A percentile compares a stretch with the other conserved stretches of the same genome.
Conservation (phyloP, 2,329 filamentous ascomycete genomes). For the Amauroascus verrucosus region DNA sequence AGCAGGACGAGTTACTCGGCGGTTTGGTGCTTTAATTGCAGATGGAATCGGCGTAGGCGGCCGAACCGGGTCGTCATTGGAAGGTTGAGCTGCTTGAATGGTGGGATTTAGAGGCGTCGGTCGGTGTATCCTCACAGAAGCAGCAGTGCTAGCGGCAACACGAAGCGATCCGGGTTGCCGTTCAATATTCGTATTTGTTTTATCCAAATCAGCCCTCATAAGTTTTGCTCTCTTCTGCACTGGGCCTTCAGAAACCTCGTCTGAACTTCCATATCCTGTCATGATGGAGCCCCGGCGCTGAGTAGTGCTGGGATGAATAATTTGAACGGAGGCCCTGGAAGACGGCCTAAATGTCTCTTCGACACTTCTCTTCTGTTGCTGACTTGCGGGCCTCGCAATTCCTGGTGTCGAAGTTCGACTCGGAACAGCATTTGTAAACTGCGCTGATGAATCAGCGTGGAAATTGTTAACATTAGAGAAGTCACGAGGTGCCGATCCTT, state of each 20-base stretch:
- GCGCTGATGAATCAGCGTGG: slow-evolving; percentile 31
- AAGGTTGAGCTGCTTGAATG: slow-evolving; percentile 21
- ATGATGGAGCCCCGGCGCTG: slow-evolving; percentile 31
- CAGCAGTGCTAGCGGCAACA: slow-evolving; percentile 82
- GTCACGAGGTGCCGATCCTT: slow-evolving; percentile 36
- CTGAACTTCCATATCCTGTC: slow-evolving; percentile 60
- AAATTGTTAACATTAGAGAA: slow-evolving; percentile 25
- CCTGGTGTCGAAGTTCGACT: slow-evolving; percentile 33
- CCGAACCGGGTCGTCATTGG: slow-evolving; percentile 36
- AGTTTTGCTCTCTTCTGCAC: slow-evolving; percentile 71
- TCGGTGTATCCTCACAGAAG: slow-evolving; percentile 73
- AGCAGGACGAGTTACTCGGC: slow-evolving; percentile 25
- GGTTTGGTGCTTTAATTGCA: slow-evolving; percentile 19
- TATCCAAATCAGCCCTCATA: slow-evolving; percentile 60
- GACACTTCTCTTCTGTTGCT: slow-evolving; percentile 21
- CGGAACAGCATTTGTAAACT: slow-evolving; percentile 26
- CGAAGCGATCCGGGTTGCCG: slow-evolving; percentile 67
- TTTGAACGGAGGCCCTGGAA: slow-evolving; percentile 48
- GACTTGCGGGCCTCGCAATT: slow-evolving; percentile 19
- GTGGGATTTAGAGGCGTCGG: slow-evolving; percentile 48
- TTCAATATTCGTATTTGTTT: slow-evolving; percentile 55
- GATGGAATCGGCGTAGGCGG: slow-evolving; percentile 39
- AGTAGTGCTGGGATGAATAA: slow-evolving; percentile 19
- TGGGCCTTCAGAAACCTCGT: slow-evolving; percentile 52
- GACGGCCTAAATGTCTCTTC: slow-evolving; percentile 48